phyloP scores from a whole-genome alignment of 2,329 filamentous ascomycete species.

The Coniella lustricola region DNA sequence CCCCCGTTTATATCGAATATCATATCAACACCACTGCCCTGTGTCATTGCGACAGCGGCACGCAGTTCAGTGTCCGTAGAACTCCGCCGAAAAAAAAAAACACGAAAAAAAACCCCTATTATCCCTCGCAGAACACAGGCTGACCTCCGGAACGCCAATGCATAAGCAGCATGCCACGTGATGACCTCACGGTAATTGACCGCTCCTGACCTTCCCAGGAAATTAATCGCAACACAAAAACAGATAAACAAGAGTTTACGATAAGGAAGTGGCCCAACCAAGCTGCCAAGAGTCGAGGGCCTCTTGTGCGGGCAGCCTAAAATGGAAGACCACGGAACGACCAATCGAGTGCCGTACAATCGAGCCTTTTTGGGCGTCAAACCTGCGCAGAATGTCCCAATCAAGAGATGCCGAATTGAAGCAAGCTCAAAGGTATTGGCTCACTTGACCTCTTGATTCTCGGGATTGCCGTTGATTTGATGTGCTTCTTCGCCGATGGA shows the following conservation, averaged over 20 bases:
- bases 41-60: too few species aligned
- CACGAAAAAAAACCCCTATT: neutral
- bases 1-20: neutral
- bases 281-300: too few species aligned
- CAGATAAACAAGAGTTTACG: neutral
- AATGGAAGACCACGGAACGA: too few species aligned
- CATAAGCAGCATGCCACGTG: constrained; percentile 15
- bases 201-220: neutral
- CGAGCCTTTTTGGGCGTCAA: too few species aligned
- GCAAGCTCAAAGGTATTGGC: neutral
- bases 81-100: neutral
- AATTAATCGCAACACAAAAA: neutral
- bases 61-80: neutral
- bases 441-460: constrained; percentile 27
- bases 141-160: constrained; percentile 13
- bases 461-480: constrained; percentile 17
- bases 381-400: too few species aligned
- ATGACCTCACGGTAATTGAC: neutral
- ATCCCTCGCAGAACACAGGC: neutral
- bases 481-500: constrained; percentile 26
- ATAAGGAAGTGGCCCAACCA: too few species aligned
- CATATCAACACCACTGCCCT: too few species aligned
- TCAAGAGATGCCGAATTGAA: neutral
- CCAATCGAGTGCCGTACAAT: too few species aligned
- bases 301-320: too few species aligned